Conservation (phyloP, 2,329 filamentous ascomycete species). For the Aureobasidium sp. region DNA sequence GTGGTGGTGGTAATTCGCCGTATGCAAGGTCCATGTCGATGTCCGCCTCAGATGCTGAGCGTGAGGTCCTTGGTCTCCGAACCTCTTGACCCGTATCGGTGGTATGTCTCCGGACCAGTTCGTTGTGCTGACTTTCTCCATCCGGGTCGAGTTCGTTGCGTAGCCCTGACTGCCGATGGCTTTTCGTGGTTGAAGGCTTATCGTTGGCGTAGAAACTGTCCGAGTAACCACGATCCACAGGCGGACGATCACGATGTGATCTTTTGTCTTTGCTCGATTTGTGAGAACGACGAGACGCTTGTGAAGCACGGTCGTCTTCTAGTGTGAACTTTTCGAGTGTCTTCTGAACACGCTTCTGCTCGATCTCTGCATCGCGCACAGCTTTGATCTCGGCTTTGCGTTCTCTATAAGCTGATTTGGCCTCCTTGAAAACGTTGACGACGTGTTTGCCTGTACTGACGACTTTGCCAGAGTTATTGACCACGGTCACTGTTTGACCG, state of each 20-base stretch:
- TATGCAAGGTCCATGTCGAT: constrained; percentile 92
- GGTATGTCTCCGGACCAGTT: constrained; percentile 36
- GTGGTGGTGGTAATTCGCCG: constrained; percentile 66
- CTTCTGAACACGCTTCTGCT: constrained; percentile 52
- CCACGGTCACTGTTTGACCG: constrained; percentile 73
- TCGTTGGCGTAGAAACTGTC: constrained; percentile 39
- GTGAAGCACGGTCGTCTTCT: constrained; percentile 25
- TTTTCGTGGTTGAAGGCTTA: constrained; percentile 11
- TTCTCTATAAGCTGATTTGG: constrained; percentile 77
- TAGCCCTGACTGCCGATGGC: constrained; percentile 23
- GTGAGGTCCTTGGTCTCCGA: constrained; percentile 17
- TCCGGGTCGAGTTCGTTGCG: constrained; percentile 21
- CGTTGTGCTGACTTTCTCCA: constrained; percentile 24
- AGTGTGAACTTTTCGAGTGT: constrained; percentile 28
- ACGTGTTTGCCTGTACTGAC: constrained; percentile 87
- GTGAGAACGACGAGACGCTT: constrained; percentile 18
- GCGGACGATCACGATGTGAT: constrained; percentile 21
- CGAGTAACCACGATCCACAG: constrained; percentile 36
- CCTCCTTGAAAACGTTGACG: constrained; percentile 84
- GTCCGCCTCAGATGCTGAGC: constrained; percentile 35
- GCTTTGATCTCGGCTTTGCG: constrained; percentile 75
- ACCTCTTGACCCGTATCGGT: constrained; percentile 16
- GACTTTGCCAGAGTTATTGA: constrained; percentile 85
- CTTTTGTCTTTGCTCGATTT: constrained; percentile 1
- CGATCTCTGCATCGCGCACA: constrained; percentile 51